Percentiles rank a stretch among this genome's conserved stretches.
These are phyloP conservation scores for Aechmea fasciata DNA, from an alignment of 176 grass and related monocot genomes.

Conservation along the genomic window DNA sequence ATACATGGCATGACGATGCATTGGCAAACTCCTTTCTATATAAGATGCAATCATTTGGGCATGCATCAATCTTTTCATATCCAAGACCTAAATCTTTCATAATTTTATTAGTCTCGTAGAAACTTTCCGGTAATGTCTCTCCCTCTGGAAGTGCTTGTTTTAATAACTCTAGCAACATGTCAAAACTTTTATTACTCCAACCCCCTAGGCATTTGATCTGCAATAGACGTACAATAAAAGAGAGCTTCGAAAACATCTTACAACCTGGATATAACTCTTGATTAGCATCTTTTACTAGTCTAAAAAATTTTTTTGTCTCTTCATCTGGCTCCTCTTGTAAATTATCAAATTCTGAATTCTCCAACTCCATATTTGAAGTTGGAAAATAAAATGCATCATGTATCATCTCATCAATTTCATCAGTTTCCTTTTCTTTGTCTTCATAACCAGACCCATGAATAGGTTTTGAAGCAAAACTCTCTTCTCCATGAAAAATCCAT, in stretches of 20 bases:
- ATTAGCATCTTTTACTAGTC: too few species aligned
- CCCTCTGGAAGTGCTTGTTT: background rate
- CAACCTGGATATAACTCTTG: too few species aligned
- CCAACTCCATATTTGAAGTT: too few species aligned
- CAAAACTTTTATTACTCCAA: background rate
- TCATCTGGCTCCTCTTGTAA: too few species aligned
- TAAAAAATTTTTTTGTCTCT: too few species aligned
- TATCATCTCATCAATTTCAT: background rate
- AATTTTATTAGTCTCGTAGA: conserved; percentile 18
- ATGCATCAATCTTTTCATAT: conserved; percentile 32
- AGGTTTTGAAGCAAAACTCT: background rate
- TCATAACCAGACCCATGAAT: too few species aligned
- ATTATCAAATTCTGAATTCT: too few species aligned
- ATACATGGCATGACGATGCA: background rate
- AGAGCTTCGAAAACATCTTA: too few species aligned
- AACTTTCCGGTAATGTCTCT: conserved; percentile 14
- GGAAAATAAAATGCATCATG: too few species aligned
- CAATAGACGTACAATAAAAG: too few species aligned
- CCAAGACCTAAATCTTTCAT: conserved; percentile 13
- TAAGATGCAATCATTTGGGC: conserved; percentile 20
- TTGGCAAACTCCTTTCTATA: conserved; percentile 12
- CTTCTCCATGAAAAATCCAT: background rate
- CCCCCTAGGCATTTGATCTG: too few species aligned
- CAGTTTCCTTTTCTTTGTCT: background rate
- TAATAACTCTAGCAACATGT: background rate